Evolutionary conservation across 768 basidiomycete genomes (phyloP).

Genomic region (Suillus ampliporus): DNA sequence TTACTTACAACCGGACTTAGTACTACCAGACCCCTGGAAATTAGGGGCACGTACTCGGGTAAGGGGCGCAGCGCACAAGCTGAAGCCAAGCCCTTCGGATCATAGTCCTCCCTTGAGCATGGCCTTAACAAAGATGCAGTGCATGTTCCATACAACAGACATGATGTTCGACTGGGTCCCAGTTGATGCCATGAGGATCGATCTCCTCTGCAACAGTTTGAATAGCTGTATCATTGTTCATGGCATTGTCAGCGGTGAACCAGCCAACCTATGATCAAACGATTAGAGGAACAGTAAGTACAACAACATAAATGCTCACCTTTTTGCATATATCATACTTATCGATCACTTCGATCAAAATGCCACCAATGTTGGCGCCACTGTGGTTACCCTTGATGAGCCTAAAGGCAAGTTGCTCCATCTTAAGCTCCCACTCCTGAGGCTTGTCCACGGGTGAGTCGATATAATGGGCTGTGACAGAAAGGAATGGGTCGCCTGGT

Average conservation of each 20-base stretch:
- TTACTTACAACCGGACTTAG: too few relatives aligned
- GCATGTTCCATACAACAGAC: constrained; percentile 42
- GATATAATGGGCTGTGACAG: constrained; percentile 22
- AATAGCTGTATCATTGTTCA: constrained; percentile 33
- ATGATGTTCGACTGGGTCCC: constrained; percentile 19
- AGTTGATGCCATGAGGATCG: constrained; percentile 19
- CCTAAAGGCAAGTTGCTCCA: constrained; percentile 16
- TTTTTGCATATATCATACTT: constrained; percentile 26
- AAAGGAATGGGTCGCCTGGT: constrained; percentile 17
- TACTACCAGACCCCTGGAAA: too few relatives aligned
- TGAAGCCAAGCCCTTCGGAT: too few relatives aligned
- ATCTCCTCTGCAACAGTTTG: constrained; percentile 21
- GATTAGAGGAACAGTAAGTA: constrained; percentile 13
- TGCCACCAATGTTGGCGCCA: constrained; percentile 26
- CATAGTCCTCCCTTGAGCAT: too few relatives aligned
- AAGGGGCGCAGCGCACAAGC: too few relatives aligned
- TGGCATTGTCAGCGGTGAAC: constrained; percentile 37
- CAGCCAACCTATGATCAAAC: constrained; percentile 29
- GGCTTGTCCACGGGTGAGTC: not conserved
- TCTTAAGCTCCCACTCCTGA: constrained; percentile 17
- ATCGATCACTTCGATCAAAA: constrained; percentile 19
- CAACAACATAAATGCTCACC: constrained; percentile 16
- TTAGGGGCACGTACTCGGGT: too few relatives aligned
- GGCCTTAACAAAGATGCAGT: too few relatives aligned
- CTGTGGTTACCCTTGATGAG: constrained; percentile 16